Percentiles rank a stretch among this genome's conserved stretches.
Evolutionary conservation across 305 asterid species (phyloP).

Genomic region (Solanum aculeatissimum): DNA sequence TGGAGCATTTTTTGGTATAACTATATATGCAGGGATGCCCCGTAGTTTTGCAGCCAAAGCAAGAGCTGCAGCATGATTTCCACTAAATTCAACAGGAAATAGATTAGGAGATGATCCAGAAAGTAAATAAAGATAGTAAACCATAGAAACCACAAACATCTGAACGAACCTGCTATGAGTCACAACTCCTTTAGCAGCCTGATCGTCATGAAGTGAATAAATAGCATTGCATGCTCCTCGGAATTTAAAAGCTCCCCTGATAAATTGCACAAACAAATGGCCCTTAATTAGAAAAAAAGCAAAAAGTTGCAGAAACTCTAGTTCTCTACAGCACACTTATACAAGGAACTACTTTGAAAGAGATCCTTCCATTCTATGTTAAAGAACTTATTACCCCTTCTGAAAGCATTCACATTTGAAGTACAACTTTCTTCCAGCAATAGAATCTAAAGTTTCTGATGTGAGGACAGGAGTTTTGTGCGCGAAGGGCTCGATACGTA

Average conservation of each 20-base stretch:
- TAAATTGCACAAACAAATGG: neutral
- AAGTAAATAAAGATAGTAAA: neutral
- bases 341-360: neutral
- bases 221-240: slow-evolving; percentile 96
- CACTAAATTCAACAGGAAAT: slow-evolving; percentile 29
- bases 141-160: neutral
- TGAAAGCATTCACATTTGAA: slow-evolving; percentile 91
- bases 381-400: slow-evolving; percentile 65
- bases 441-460: slow-evolving; percentile 56
- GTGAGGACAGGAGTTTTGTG: slow-evolving; percentile 68
- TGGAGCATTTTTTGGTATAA: slow-evolving; percentile 79
- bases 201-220: slow-evolving; percentile 65
- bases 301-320: neutral
- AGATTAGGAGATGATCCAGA: slow-evolving; percentile 11
- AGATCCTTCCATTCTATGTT: neutral
- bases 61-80: slow-evolving; percentile 97
- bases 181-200: slow-evolving; percentile 76
- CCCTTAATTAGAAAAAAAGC: neutral
- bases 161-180: slow-evolving; percentile 82
- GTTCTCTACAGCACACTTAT: neutral
- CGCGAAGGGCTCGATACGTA: slow-evolving; percentile 38
- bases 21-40: slow-evolving; percentile 77
- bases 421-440: slow-evolving; percentile 57
- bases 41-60: slow-evolving; percentile 86
- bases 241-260: slow-evolving; percentile 87